A percentile compares a stretch with the other conserved stretches of the same genome.
These are phyloP conservation scores for Blastosporella zonata DNA, from an alignment of 1,284 basidiomycete genomes.

Conservation along the genomic window DNA sequence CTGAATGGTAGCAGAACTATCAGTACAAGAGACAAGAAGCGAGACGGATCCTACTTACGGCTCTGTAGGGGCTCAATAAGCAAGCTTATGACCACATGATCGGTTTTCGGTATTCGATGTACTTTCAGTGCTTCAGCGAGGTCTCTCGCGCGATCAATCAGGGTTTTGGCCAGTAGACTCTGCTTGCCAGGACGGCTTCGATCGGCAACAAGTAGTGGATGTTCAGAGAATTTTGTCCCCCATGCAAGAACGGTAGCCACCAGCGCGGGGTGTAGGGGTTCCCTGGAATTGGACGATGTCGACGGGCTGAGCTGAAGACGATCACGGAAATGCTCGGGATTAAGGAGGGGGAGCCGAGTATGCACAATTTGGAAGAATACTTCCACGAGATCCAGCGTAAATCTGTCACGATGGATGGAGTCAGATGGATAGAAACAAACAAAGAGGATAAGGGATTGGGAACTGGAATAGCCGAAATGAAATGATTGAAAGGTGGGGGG, in stretches of 20 bases:
- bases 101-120: constrained; percentile 73
- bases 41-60: constrained; percentile 53
- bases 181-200: constrained; percentile 68
- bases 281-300: constrained; percentile 25
- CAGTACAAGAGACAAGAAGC: constrained; percentile 17
- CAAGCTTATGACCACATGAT: constrained; percentile 77
- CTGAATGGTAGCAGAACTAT: constrained; percentile 33
- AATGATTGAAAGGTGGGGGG: constrained; percentile 12
- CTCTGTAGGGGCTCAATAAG: constrained; percentile 78
- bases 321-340: constrained; percentile 71
- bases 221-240: constrained; percentile 91
- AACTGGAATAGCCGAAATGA: constrained; percentile 15
- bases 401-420: constrained; percentile 46
- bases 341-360: constrained; percentile 77
- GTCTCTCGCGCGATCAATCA: constrained; percentile 78
- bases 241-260: constrained; percentile 89
- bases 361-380: constrained; percentile 89
- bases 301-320: constrained; percentile 51
- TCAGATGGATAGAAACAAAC: constrained; percentile 19
- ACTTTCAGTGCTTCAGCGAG: constrained; percentile 84
- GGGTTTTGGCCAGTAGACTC: constrained; percentile 72
- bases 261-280: constrained; percentile 65
- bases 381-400: constrained; percentile 85
- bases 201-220: constrained; percentile 77
- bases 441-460: constrained; percentile 14